A percentile compares a stretch with the other conserved stretches of the same genome.
Conservation (phyloP, 2,329 filamentous ascomycete genomes). For the Cladophialophora chaetospira region DNA sequence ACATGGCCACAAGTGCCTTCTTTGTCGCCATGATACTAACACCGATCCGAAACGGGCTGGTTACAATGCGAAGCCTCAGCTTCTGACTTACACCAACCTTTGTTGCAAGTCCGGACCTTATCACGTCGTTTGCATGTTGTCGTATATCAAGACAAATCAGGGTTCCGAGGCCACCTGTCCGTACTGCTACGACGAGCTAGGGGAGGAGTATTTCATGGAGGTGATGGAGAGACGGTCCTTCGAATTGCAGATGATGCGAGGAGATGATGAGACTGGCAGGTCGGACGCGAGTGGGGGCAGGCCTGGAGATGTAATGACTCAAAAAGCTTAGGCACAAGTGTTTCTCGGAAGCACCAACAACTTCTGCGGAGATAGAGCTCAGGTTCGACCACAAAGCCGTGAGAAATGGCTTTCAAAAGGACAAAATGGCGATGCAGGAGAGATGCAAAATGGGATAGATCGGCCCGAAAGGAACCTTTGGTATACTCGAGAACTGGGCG, state of each 20-base stretch:
- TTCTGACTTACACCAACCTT: background rate
- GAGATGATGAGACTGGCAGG: too few species aligned
- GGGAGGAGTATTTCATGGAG: background rate
- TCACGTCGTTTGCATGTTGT: background rate
- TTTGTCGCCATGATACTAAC: background rate
- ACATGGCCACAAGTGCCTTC: background rate
- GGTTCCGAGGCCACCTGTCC: background rate
- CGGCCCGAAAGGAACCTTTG: too few species aligned
- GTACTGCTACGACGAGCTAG: background rate
- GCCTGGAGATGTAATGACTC: too few species aligned
- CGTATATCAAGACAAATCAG: background rate
- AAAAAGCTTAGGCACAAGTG: too few species aligned
- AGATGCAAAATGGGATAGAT: too few species aligned
- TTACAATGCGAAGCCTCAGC: background rate
- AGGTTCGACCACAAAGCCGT: too few species aligned
- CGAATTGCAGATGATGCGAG: background rate
- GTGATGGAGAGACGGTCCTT: background rate
- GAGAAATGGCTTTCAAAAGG: too few species aligned
- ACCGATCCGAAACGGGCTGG: background rate
- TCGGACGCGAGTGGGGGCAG: too few species aligned
- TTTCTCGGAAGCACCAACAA: too few species aligned
- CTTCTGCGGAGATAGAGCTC: too few species aligned
- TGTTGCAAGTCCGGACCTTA: background rate
- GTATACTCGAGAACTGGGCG: too few species aligned
- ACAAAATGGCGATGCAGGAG: too few species aligned